Base-by-base conservation (phyloP, 768 basidiomycete species). In the Podaxis sp. region DNA sequence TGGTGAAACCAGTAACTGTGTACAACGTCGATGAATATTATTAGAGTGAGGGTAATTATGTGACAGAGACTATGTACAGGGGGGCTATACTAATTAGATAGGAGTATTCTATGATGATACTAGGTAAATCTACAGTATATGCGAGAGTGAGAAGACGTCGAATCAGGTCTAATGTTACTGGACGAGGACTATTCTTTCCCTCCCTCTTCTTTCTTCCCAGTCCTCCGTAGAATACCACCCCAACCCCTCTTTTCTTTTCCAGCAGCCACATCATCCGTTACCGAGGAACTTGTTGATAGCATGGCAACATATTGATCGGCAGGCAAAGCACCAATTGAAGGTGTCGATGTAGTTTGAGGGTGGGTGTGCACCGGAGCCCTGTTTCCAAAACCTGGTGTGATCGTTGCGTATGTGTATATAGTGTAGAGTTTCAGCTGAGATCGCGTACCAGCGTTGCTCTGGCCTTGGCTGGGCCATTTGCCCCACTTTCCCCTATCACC, bases 191-290 rank as follows among this genome's bases (percentile, higher is more conserved):
- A 62, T 29, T 41, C 55, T 24, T 50, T 49, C 33, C 33, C 61
- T 17, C 46, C 61, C 12, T 53, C 53, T 33, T 62, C 59, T 22
- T 54, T 60, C 52, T 47, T 60, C 8, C 51, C 51, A 27, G 46
- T 40, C 55, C 25, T 62, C 61, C 61, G 43, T 29, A 55, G 11
- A 19, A 55, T 41, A 17, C 46, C 55, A 25, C 61, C 36, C 61
- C 61, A 62, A n/a, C 46, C 46, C 33, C 46, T 62, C 47, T 49
- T 62, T 24, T 50, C 61, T 29, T 56, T 62, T 17, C 24, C 46
- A 41, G 24, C 0, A 55, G 47, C 25, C 33, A 55, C 61, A 41
- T 50, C 47, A 24, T 56, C 61, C 37, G n/a, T 51, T 13, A n/a
- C 13, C 7, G 46, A 24, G 25, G 53, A 19, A 22, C 47, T 56